These are phyloP conservation scores for Solanum bulbocastanum DNA, from an alignment of 257 asterid species.

Conservation along the genomic window DNA sequence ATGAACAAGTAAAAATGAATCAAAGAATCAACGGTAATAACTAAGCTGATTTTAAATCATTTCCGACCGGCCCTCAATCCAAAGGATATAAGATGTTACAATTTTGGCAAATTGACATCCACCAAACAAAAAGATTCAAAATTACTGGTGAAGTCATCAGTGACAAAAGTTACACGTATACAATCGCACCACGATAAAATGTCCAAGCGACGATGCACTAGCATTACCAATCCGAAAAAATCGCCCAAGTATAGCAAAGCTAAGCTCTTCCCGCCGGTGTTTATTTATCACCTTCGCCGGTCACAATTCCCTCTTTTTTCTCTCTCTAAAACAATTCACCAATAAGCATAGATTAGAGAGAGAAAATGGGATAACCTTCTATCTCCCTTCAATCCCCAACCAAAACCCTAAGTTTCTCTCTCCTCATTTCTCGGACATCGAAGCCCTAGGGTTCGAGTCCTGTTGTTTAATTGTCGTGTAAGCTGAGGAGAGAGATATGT, in stretches of 20 bases:
- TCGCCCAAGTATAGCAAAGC: not conserved
- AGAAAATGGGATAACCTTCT: not conserved
- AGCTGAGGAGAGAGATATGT: conserved; percentile 15
- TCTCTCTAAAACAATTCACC: not conserved
- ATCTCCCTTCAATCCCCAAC: not conserved
- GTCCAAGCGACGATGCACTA: not conserved
- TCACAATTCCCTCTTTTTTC: not conserved
- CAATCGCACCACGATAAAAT: not conserved
- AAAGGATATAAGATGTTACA: not conserved
- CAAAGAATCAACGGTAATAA: too few species aligned
- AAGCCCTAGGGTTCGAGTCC: not conserved
- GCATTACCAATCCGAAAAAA: not conserved
- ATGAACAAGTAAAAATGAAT: not conserved
- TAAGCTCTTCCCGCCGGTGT: not conserved
- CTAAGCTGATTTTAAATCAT: not conserved
- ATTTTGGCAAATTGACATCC: not conserved
- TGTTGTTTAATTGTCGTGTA: not conserved
- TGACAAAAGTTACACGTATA: not conserved
- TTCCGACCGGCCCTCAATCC: not conserved
- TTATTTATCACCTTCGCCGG: not conserved
- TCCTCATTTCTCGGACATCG: not conserved
- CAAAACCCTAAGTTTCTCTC: conserved; percentile 1
- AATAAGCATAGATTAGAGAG: not conserved
- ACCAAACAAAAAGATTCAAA: not conserved
- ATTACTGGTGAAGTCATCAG: not conserved